Conservation (phyloP, 148 eudicot genomes). For the Oxyria digyna region DNA sequence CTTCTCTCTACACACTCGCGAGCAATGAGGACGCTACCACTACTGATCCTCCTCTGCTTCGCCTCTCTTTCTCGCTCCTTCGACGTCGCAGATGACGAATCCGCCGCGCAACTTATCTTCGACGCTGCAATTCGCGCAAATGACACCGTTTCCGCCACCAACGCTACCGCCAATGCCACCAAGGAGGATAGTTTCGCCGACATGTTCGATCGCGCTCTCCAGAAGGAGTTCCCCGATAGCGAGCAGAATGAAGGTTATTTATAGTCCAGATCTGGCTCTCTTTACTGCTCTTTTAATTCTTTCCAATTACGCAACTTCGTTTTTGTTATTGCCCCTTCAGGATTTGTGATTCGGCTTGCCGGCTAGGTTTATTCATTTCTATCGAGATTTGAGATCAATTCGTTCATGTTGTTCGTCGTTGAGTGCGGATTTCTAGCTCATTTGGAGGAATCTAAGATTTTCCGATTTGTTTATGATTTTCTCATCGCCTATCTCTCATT, state of each 20-base stretch:
- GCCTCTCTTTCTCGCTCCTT: slow-evolving; percentile 10
- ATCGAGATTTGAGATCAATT: background rate
- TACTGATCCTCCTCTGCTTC: slow-evolving; percentile 8
- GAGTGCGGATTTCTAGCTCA: background rate
- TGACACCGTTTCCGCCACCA: slow-evolving; percentile 9
- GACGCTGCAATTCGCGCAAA: slow-evolving; percentile 5
- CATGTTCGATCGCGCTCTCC: slow-evolving; percentile 92
- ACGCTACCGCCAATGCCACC: slow-evolving; percentile 8
- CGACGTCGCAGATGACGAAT: slow-evolving; percentile 5
- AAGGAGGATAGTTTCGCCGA: slow-evolving; percentile 73
- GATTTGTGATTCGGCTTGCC: slow-evolving; percentile 7
- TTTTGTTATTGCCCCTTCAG: background rate
- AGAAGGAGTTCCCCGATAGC: slow-evolving; percentile 81
- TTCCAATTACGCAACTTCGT: background rate
- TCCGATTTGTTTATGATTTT: background rate
- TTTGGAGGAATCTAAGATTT: background rate
- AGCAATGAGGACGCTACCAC: slow-evolving; percentile 12
- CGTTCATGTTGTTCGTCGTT: background rate
- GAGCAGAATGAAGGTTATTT: slow-evolving; percentile 61
- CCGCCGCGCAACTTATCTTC: slow-evolving; percentile 6
- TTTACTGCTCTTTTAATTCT: background rate
- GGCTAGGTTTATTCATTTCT: slow-evolving; percentile 14
- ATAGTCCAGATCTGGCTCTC: slow-evolving; percentile 24
- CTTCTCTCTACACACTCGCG: background rate
- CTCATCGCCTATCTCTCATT: background rate